Conservation (phyloP, 345 rosid genomes). For the Trapa incisa region DNA sequence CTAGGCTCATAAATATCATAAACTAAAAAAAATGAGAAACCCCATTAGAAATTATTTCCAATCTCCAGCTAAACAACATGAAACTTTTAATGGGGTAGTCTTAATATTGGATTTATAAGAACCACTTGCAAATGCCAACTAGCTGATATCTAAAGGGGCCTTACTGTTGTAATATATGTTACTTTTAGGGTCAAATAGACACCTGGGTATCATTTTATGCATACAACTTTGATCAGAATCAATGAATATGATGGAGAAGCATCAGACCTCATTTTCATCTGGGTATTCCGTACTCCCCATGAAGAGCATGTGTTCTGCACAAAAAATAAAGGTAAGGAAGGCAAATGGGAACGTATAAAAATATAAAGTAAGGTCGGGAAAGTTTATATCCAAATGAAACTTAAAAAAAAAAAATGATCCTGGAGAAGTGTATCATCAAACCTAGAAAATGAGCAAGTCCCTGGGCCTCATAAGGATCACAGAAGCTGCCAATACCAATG, state of each 20-base stretch:
- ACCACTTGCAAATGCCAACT: not conserved
- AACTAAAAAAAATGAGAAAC: not conserved
- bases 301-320: constrained; percentile 95
- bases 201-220: constrained; percentile 29
- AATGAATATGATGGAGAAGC: not conserved
- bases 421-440: constrained; percentile 13
- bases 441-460: constrained; percentile 98
- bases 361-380: no score
- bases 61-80: not conserved
- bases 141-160: not conserved
- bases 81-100: not conserved
- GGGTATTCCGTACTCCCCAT: constrained; percentile 93
- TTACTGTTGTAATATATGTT: not conserved
- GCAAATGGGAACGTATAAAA: no score
- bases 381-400: no score
- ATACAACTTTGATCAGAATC: not conserved
- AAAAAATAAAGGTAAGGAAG: not conserved
- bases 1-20: not conserved
- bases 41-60: not conserved
- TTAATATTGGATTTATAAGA: no score
- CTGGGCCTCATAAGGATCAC: constrained; percentile 90
- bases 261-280: constrained; percentile 88
- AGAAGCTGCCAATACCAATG: constrained; percentile 93
- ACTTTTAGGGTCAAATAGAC: constrained; percentile 9
- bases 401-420: no score